Evolutionary conservation across 495 filamentous ascomycete species (phyloP).

Genomic region (Penicillium canescens): DNA sequence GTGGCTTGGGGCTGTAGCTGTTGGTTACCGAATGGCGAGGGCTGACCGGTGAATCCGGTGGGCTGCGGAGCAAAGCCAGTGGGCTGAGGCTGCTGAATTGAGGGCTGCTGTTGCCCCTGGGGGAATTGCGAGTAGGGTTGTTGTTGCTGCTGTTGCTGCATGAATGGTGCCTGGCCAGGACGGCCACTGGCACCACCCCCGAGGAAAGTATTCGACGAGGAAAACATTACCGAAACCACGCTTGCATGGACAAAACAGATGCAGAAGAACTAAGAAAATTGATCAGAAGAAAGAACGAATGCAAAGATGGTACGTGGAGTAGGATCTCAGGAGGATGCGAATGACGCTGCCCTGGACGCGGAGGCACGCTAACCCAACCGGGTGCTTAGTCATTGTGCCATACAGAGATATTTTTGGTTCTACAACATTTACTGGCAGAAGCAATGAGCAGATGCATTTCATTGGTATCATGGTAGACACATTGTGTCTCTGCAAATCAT

Average conservation of each 20-base stretch:
- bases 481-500: slow-evolving; percentile 2
- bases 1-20: slow-evolving; percentile 57
- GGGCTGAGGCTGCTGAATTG: slow-evolving; percentile 56
- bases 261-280: slow-evolving; percentile 20
- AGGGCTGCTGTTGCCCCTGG: slow-evolving; percentile 48
- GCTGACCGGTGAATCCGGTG: slow-evolving; percentile 50
- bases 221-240: slow-evolving; percentile 67
- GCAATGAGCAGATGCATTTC: slow-evolving; percentile 1
- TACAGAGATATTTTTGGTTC: slow-evolving; percentile 8
- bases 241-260: slow-evolving; percentile 31
- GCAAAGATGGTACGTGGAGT: slow-evolving; percentile 14
- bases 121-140: slow-evolving; percentile 48
- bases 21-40: slow-evolving; percentile 33
- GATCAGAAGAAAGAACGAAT: slow-evolving; percentile 20
- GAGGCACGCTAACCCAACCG: slow-evolving; percentile 24
- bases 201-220: slow-evolving; percentile 80
- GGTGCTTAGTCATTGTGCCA: slow-evolving; percentile 23
- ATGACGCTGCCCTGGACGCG: slow-evolving; percentile 33
- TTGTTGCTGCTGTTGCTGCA: slow-evolving; percentile 47
- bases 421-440: neutral
- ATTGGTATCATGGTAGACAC: slow-evolving; percentile 8
- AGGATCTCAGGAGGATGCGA: slow-evolving; percentile 30
- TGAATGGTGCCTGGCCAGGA: slow-evolving; percentile 60
- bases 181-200: slow-evolving; percentile 74
- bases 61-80: slow-evolving; percentile 54